Base-by-base conservation (phyloP, 2,329 filamentous ascomycete species). In the Aspergillus clavatus region DNA sequence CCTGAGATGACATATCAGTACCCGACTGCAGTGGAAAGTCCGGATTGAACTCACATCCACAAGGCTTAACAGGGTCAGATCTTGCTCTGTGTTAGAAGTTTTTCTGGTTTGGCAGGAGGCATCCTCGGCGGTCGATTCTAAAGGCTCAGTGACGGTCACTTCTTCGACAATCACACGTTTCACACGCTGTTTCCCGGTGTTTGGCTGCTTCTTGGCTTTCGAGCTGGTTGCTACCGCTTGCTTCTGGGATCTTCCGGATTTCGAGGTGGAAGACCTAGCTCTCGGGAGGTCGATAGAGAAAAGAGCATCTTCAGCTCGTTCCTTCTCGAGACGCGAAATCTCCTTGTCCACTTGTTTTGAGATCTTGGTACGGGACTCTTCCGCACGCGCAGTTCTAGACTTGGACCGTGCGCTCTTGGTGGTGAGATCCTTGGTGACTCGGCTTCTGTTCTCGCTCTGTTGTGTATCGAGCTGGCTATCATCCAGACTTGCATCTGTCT, bases 1-100 rank as follows among this genome's bases (percentile, higher is more conserved):
- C 59, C 66, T 69, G 43, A 12, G 44, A 19, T 10, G 6, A 18
- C 43, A 40, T 7, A 40, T 35, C 23, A 23, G 19, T 8, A 22
- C 7, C 19, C 5, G 5, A 24, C 4, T 3, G 36, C 24, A 16
- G 5, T 18, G 19, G 5, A 7, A 16, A 8, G 4, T 19, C 24
- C n/a, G n/a, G n/a, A n/a, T 6, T 21, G 12, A 31, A 61, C 65
- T 60, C 41, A 69, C 69, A 55, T 79, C 73, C 47, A 80, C 71
- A 47, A 74, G 72, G 60, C 76, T 82, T 40, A 83, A 56, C 47
- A 78, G 66, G 1, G 79, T 82, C 38, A 79, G 52, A 43, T 78
- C 70, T 24, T 63, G 56, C 4, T 57, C 59, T 7, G 45, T 43
- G 12, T 53, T 51, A 24, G 57, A 59, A 6, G 59, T 58, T 22